Conservation (phyloP, 2,329 filamentous ascomycete species). For the Alternaria arbusti region DNA sequence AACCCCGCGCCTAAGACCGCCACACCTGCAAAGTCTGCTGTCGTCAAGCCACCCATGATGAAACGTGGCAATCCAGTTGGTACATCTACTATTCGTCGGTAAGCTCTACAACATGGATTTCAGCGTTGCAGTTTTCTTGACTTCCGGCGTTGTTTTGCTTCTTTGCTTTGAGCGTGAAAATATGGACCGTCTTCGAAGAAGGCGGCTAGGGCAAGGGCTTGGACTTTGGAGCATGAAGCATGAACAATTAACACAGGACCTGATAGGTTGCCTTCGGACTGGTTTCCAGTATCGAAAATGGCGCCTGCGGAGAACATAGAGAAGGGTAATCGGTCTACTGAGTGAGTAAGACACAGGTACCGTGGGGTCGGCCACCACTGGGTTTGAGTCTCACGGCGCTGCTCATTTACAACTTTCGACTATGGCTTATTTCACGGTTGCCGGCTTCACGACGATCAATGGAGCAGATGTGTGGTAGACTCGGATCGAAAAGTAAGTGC, state of each 20-base stretch:
- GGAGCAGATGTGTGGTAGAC: background rate
- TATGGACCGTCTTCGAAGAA: background rate
- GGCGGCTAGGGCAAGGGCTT: background rate
- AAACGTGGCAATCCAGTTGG: constrained; percentile 24
- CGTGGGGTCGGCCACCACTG: background rate
- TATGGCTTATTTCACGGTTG: background rate
- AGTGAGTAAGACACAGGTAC: background rate
- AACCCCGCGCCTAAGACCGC: constrained; percentile 22
- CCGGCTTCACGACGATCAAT: background rate
- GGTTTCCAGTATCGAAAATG: background rate
- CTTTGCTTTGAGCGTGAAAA: background rate
- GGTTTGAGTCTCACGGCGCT: background rate
- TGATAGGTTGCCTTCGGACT: background rate
- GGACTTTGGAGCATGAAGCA: background rate
- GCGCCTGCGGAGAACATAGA: background rate
- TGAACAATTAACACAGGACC: background rate
- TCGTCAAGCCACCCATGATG: constrained; percentile 35
- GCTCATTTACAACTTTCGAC: background rate
- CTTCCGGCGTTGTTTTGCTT: constrained; percentile 2
- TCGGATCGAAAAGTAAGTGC: background rate
- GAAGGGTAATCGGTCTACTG: background rate
- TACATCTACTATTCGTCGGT: constrained; percentile 22
- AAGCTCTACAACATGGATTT: constrained; percentile 9
- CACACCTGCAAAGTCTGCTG: constrained; percentile 25
- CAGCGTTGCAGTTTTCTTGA: background rate